These are phyloP conservation scores for Gossypium sturtianum DNA, from an alignment of 345 rosid genomes.

Conservation along the genomic window DNA sequence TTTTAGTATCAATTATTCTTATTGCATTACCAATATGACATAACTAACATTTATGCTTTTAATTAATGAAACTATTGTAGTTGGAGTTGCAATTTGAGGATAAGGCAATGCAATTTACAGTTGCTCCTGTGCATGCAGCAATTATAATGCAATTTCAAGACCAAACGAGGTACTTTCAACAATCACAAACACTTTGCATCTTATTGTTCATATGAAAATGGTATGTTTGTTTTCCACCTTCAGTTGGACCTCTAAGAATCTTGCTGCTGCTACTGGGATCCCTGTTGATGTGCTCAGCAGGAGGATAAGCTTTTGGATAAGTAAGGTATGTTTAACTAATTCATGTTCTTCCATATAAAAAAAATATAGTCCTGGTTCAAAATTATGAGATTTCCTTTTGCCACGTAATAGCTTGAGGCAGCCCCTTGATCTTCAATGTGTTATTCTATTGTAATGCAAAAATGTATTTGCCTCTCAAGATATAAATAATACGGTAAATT, in stretches of 20 bases:
- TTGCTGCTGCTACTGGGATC: conserved; percentile 61
- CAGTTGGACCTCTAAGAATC: conserved; percentile 83
- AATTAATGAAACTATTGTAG: conserved; percentile 34
- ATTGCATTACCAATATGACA: background rate
- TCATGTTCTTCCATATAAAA: background rate
- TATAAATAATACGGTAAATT: background rate
- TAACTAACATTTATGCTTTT: conserved; percentile 4
- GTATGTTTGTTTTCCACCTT: conserved; percentile 18
- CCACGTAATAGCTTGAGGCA: background rate
- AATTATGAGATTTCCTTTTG: background rate
- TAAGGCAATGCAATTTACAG: conserved; percentile 66
- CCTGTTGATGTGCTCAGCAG: conserved; percentile 68
- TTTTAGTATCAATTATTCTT: background rate
- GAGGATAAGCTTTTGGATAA: conserved; percentile 79
- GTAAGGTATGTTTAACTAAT: conserved; percentile 52
- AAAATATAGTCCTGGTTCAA: background rate
- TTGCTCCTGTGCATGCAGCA: conserved; percentile 84
- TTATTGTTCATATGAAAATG: background rate
- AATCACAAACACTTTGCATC: conserved; percentile 1
- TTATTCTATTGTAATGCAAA: background rate
- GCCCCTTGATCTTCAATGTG: background rate
- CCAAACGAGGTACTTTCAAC: conserved; percentile 51
- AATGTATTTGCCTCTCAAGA: conserved; percentile 5
- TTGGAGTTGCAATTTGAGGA: conserved; percentile 93
- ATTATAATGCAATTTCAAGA: conserved; percentile 95